Evolutionary conservation across 2,329 filamentous ascomycete species (phyloP).

Genomic region (Paraconiothyrium sp.): DNA sequence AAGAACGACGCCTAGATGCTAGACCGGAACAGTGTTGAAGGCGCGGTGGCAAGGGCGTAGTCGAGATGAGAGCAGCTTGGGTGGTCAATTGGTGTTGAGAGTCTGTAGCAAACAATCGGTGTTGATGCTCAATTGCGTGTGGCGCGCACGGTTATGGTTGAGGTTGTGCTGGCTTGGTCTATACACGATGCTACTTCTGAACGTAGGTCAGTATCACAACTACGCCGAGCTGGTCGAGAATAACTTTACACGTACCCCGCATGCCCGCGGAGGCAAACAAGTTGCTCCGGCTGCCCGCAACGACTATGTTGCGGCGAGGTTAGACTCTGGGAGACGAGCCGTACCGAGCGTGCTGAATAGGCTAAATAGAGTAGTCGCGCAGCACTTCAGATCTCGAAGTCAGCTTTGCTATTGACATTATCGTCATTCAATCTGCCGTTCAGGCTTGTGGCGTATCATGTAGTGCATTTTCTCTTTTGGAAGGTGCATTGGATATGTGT

Average conservation of each 20-base stretch:
- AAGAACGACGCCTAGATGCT: neutral
- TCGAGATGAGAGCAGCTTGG: neutral
- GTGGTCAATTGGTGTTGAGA: neutral
- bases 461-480: neutral
- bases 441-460: neutral
- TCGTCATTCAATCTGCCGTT: neutral
- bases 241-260: constrained; percentile 13
- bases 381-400: neutral
- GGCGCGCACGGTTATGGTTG: neutral
- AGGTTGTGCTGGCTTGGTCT: neutral
- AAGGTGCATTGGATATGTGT: neutral
- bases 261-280: constrained; percentile 4
- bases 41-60: neutral
- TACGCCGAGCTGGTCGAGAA: neutral
- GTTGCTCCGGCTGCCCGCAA: constrained; percentile 18
- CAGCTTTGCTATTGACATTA: neutral
- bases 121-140: neutral
- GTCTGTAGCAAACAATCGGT: neutral
- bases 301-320: constrained; percentile 14
- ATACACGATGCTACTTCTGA: neutral
- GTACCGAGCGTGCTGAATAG: constrained; percentile 16
- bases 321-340: constrained; percentile 10
- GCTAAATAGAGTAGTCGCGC: constrained; percentile 15
- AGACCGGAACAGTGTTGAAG: neutral
- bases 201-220: neutral